Percentiles rank a stretch among this genome's conserved stretches.
These are phyloP conservation scores for Pisolithus marmoratus DNA, from an alignment of 768 basidiomycete genomes.

Conservation along the genomic window DNA sequence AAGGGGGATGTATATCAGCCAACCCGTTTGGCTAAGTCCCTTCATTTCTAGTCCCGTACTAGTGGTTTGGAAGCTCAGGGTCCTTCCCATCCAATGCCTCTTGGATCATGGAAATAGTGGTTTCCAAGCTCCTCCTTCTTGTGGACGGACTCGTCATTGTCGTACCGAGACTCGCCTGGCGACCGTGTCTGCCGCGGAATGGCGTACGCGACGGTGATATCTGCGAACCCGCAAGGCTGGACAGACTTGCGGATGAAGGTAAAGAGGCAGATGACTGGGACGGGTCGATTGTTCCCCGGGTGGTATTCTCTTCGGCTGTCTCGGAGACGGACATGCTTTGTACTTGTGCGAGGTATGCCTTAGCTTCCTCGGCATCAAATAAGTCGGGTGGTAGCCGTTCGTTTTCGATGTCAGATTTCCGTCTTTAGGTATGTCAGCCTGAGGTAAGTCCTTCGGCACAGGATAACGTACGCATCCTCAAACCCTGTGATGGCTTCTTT, in stretches of 20 bases:
- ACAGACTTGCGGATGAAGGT: slow-evolving; percentile 18
- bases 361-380: slow-evolving; percentile 73
- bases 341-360: slow-evolving; percentile 44
- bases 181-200: slow-evolving; percentile 57
- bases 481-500: slow-evolving; percentile 91
- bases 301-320: slow-evolving; percentile 42
- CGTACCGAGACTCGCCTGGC: slow-evolving; percentile 70
- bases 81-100: slow-evolving; percentile 82
- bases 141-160: slow-evolving; percentile 91
- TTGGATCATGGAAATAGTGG: slow-evolving; percentile 92
- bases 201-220: slow-evolving; percentile 40
- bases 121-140: slow-evolving; percentile 86
- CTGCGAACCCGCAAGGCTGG: slow-evolving; percentile 32
- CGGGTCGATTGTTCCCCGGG: slow-evolving; percentile 37
- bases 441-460: neutral
- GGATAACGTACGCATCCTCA: slow-evolving; percentile 81
- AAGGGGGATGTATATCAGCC: neutral
- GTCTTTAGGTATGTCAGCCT: slow-evolving; percentile 40
- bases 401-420: slow-evolving; percentile 98
- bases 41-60: neutral
- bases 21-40: neutral
- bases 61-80: slow-evolving; percentile 25
- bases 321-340: slow-evolving; percentile 41
- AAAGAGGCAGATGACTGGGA: slow-evolving; percentile 17
- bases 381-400: slow-evolving; percentile 96